Conservation (phyloP, 176 grass and related monocot genomes). For the Aegilops speltoides region DNA sequence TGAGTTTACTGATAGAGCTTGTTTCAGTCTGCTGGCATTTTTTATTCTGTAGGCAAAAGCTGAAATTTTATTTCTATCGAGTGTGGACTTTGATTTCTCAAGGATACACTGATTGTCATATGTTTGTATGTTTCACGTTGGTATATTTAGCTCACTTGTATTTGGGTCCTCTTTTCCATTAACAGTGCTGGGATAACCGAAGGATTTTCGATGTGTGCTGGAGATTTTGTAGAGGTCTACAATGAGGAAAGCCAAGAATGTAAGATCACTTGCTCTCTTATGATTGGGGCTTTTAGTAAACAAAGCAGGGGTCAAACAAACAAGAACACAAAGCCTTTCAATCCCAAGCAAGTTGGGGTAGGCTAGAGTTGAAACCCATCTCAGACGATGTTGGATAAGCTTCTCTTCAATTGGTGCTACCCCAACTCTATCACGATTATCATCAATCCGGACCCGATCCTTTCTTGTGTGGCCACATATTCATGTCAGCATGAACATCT, state of each 20-base stretch:
- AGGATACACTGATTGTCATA: not conserved
- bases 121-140: not conserved
- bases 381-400: too few relatives aligned
- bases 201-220: constrained; percentile 98
- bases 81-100: not conserved
- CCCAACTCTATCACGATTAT: too few relatives aligned
- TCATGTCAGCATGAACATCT: too few relatives aligned
- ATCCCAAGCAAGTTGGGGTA: too few relatives aligned
- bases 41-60: constrained; percentile 38
- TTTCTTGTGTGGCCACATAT: too few relatives aligned
- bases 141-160: constrained; percentile 29
- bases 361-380: too few relatives aligned
- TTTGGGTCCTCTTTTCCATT: constrained; percentile 14
- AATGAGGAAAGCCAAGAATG: constrained; percentile 88
- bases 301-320: constrained; percentile 7
- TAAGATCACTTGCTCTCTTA: constrained; percentile 37
- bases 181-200: constrained; percentile 88
- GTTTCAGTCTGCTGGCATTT: constrained; percentile 31
- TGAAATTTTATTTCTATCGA: constrained; percentile 2
- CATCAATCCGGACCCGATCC: too few relatives aligned
- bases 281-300: not conserved
- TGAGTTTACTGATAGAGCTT: not conserved
- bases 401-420: too few relatives aligned
- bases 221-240: constrained; percentile 99
- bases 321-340: too few relatives aligned